These are phyloP conservation scores for Pichia scutulata DNA, from an alignment of 805 yeast species.

Conservation along the genomic window DNA sequence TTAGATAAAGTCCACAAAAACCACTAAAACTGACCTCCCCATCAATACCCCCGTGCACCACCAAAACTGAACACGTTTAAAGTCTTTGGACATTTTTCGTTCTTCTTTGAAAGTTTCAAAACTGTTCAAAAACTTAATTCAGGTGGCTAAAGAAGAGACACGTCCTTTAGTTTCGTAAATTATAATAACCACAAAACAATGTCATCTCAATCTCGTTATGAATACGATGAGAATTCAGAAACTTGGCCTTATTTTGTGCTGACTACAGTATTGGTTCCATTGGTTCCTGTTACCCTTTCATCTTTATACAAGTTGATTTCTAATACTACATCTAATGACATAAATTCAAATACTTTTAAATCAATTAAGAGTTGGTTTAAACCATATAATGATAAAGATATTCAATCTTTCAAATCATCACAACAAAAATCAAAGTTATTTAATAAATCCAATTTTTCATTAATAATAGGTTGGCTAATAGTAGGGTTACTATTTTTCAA, in stretches of 20 bases:
- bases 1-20: too few relatives aligned
- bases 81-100: too few relatives aligned
- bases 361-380: constrained; percentile 27
- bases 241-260: constrained; percentile 90
- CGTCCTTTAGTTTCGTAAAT: neutral
- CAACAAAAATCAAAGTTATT: constrained; percentile 26
- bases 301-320: constrained; percentile 10
- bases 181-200: neutral
- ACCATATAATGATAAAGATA: constrained; percentile 28
- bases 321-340: neutral
- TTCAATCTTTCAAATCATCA: constrained; percentile 25
- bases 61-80: neutral
- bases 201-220: constrained; percentile 46
- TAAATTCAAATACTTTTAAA: constrained; percentile 4
- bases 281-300: constrained; percentile 46
- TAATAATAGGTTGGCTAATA: constrained; percentile 55
- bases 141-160: neutral
- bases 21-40: neutral
- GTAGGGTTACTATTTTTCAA: constrained; percentile 35
- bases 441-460: constrained; percentile 22
- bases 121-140: neutral
- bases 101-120: neutral
- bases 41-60: constrained; percentile 5
- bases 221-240: constrained; percentile 82
- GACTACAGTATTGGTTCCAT: constrained; percentile 59